Evolutionary conservation across 257 asterid genomes (phyloP), one percentile per base, ranked within the genome.

Genomic region (Nicotiana paniculata): DNA sequence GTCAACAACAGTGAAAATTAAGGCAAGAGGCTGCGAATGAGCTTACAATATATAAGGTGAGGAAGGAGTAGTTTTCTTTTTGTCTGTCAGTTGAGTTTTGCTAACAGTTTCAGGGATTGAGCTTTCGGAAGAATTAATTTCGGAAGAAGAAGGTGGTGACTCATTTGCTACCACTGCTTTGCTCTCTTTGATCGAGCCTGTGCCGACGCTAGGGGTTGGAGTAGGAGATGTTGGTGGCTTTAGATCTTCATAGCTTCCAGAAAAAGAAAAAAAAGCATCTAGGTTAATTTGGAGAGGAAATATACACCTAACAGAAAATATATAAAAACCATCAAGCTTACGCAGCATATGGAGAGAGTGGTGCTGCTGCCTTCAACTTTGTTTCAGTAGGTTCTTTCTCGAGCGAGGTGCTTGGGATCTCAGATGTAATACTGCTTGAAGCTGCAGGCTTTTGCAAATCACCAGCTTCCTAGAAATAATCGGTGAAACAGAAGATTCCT

Each of bases 271-370:
- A 9, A 9, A 24, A 21, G 30, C 17, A 11, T 39, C 53, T 8
- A 75, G 24, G 75, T 12, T 13, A 39, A 37, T 79, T 59, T 79
- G 74, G 43, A 79, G 61, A 61, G 67, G 39, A 53, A 69, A 57
- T 32, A 74, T 13, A 21, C 35, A 70, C 30, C 39, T 66, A 18
- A 55, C 13, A 33, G 68, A 54, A 72, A 63, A 46, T 43, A 77
- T 59, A 53, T 57, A 66, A 70, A 63, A 30, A 55, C 11, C 3
- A 39, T 16, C 43, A 79, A 59, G 86, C 98, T 94, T 86, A 96
- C 99, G 85, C 92, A 61, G 77, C 80, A 85, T 86, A 93, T 62
- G 99, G 99, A 59, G 97, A 93, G 80, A 76, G 90, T 10, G 95
- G 89, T 18, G 79, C 83, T 84, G 88, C 59, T 74, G 63, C 82